Percentiles rank a stretch among this genome's conserved stretches.
These are phyloP conservation scores for Agarophyton chilense DNA, from an alignment of 23 red algal species.

Conservation along the genomic window DNA sequence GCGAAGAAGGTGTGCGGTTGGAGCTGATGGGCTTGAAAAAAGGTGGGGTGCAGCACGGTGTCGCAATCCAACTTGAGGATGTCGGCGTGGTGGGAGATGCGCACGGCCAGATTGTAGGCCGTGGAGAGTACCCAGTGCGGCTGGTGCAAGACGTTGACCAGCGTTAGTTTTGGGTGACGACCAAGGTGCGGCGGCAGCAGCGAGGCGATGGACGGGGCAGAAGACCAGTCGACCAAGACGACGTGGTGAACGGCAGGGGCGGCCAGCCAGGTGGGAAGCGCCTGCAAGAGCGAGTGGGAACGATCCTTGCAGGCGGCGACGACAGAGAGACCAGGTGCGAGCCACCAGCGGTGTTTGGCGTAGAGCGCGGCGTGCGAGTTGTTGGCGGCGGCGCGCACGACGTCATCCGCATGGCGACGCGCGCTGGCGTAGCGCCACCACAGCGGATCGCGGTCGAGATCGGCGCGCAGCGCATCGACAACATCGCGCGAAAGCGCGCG, in stretches of 20 bases:
- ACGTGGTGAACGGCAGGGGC: slow-evolving; percentile 51
- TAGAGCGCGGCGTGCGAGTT: neutral
- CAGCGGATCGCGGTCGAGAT: neutral
- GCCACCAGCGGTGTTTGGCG: slow-evolving; percentile 46
- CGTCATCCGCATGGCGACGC: neutral
- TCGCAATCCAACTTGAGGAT: slow-evolving; percentile 87
- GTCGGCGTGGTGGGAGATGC: slow-evolving; percentile 1
- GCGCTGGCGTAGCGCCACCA: neutral
- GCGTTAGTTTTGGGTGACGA: slow-evolving; percentile 5
- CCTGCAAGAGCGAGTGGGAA: slow-evolving; percentile 12
- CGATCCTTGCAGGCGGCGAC: slow-evolving; percentile 91
- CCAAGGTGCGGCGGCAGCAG: neutral
- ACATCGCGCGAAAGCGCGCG: neutral
- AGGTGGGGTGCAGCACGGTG: slow-evolving; percentile 63
- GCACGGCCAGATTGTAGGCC: slow-evolving; percentile 77
- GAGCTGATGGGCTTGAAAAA: slow-evolving; percentile 66
- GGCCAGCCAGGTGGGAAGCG: slow-evolving; percentile 51
- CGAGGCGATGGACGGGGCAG: slow-evolving; percentile 12
- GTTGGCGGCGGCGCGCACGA: neutral
- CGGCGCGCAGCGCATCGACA: neutral
- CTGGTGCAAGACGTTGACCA: slow-evolving; percentile 61
- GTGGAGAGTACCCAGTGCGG: slow-evolving; percentile 73
- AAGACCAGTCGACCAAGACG: slow-evolving; percentile 85
- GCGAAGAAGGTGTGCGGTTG: slow-evolving; percentile 56
- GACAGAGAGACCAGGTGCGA: slow-evolving; percentile 42